Base-by-base conservation (phyloP, 2,329 filamentous ascomycete species). In the Remersonia thermophila region DNA sequence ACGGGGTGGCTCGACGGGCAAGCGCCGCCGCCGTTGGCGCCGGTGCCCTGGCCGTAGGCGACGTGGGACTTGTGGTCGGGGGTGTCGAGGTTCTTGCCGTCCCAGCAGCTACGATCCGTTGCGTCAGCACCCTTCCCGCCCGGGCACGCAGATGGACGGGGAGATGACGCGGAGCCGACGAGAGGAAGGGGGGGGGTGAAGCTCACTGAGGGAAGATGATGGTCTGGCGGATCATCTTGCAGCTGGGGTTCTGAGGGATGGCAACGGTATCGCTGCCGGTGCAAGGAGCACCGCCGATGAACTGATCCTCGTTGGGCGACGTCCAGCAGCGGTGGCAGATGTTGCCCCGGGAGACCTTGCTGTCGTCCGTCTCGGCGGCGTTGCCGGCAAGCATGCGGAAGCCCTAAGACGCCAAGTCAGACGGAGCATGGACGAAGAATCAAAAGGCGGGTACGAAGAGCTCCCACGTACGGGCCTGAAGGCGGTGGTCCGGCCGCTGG, bases 161-260 rank as follows among this genome's bases (percentile, higher is more conserved):
- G n/a, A n/a, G n/a, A n/a, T n/a, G n/a, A n/a, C n/a, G n/a, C n/a
- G n/a, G n/a, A n/a, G n/a, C n/a, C n/a, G n/a, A n/a, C n/a, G n/a
- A 25, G 26, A 35, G 33, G 8, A 17, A 12, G 13, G 13, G 13
- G 27, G 8, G n/a, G 15, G 14, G 11, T 14, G 12, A 11, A 9
- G 27, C 45, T 25, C 46, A 50, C 56, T 56, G 54, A 5, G 61
- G 60, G 55, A 68, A 69, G 52, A 67, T 66, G 51, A 68, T 63
- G 48, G 65, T 68, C 49, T 67, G 64, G 43, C 65, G 61, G 56
- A 69, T 67, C 59, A 67, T 66, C 56, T 67, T 66, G 59, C 64
- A 67, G 37, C 46, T 55, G 41, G 60, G 54, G 39, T 57, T 52
- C 11, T 51, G 50, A 38, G 66, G 66, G 38, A 70, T 67, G 25